Evolutionary conservation across 2,329 filamentous ascomycete species (phyloP).

Genomic region (Penicillium palitans): DNA sequence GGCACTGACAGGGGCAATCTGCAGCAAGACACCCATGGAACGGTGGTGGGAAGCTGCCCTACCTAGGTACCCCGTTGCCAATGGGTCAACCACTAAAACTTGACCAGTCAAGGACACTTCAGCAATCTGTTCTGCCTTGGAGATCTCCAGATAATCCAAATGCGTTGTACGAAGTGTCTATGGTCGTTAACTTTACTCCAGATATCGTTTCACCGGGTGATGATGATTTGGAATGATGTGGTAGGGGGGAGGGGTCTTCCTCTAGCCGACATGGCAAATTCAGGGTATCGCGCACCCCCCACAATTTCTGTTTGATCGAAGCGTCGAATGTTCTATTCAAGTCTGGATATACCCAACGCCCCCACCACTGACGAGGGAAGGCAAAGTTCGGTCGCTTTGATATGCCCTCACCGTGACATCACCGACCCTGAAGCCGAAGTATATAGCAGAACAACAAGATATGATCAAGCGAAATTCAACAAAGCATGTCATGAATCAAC

Average conservation of each 20-base stretch:
- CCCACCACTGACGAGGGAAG: constrained; percentile 22
- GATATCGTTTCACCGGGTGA: background rate
- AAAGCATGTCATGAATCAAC: background rate
- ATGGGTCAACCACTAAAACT: background rate
- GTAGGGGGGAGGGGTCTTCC: background rate
- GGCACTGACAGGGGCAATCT: constrained; percentile 8
- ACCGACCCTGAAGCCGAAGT: constrained; percentile 9
- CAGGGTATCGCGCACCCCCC: background rate
- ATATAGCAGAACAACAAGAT: constrained; percentile 13
- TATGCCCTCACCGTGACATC: constrained; percentile 32
- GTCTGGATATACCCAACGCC: constrained; percentile 9
- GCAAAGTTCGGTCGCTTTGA: constrained; percentile 9
- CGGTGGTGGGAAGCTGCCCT: background rate
- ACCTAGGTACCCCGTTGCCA: background rate
- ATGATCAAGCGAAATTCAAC: background rate
- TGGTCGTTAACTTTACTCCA: background rate
- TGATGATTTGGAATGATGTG: background rate
- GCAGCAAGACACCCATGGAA: background rate
- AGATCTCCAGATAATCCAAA: background rate
- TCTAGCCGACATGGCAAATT: background rate
- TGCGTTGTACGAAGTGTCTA: background rate
- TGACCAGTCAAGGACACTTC: background rate
- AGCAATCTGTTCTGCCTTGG: background rate
- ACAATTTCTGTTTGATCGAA: background rate
- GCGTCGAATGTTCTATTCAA: constrained; percentile 5